Evolutionary conservation across 345 rosid species (phyloP).

Genomic region (Corchorus olitorius): DNA sequence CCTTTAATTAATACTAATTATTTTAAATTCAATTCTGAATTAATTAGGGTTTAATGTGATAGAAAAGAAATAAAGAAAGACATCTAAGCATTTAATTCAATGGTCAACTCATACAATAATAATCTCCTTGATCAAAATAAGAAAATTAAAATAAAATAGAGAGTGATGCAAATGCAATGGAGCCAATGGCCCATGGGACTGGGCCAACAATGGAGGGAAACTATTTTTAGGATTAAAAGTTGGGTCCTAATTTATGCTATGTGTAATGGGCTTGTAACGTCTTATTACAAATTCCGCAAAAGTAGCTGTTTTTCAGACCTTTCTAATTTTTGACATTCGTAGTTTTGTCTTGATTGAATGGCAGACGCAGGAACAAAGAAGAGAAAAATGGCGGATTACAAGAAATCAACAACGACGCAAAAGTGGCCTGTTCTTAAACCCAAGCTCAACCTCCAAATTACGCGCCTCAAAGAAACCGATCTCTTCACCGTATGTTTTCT

Average conservation of each 20-base stretch:
- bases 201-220: background rate
- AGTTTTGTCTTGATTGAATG: slow-evolving; percentile 18
- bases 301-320: background rate
- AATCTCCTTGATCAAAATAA: too few relatives aligned
- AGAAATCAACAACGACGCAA: slow-evolving; percentile 24
- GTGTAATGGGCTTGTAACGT: background rate
- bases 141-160: too few relatives aligned
- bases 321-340: background rate
- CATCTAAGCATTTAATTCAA: too few relatives aligned
- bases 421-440: slow-evolving; percentile 69
- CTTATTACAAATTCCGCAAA: background rate
- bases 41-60: too few relatives aligned
- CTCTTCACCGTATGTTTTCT: slow-evolving; percentile 61
- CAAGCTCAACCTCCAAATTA: slow-evolving; percentile 51
- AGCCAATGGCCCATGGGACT: background rate
- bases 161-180: too few relatives aligned
- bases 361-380: slow-evolving; percentile 40
- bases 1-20: too few relatives aligned
- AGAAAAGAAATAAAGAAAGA: too few relatives aligned
- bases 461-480: slow-evolving; percentile 57
- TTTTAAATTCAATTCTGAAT: too few relatives aligned
- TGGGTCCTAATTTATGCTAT: background rate
- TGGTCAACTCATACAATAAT: too few relatives aligned
- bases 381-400: slow-evolving; percentile 49
- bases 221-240: background rate